Conservation (phyloP, 495 filamentous ascomycete genomes). For the Aspergillus haitiensis region DNA sequence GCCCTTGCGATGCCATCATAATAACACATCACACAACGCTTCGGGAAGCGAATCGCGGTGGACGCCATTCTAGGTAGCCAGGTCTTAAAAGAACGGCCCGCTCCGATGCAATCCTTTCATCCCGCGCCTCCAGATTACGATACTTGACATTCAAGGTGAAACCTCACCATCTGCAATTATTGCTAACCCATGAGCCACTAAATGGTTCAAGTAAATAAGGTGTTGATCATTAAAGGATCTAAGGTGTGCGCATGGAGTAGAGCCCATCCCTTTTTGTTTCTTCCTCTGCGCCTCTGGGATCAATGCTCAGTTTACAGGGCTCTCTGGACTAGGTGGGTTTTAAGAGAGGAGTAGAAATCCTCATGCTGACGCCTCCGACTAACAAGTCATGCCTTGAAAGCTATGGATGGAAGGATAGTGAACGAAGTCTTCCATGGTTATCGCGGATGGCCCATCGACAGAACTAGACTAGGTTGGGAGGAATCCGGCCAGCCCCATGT, state of each 20-base stretch:
- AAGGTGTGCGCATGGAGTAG: background rate
- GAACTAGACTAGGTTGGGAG: background rate
- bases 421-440: background rate
- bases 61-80: background rate
- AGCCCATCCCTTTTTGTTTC: background rate
- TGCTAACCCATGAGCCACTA: conserved; percentile 4
- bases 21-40: too few species aligned
- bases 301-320: background rate
- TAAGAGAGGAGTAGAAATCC: too few species aligned
- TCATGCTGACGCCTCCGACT: too few species aligned
- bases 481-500: background rate
- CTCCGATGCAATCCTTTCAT: conserved; percentile 8
- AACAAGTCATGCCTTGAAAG: background rate
- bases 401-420: background rate
- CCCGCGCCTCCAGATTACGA: conserved; percentile 7
- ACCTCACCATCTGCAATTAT: background rate
- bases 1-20: too few species aligned
- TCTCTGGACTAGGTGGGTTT: background rate
- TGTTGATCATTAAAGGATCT: conserved; percentile 8
- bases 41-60: background rate
- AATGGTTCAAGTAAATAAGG: conserved; percentile 12
- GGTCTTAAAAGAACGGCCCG: conserved; percentile 3
- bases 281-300: background rate
- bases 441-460: background rate
- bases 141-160: background rate